Evolutionary conservation across 495 filamentous ascomycete genomes (phyloP).

Genomic region (Rusavskia elegans): DNA sequence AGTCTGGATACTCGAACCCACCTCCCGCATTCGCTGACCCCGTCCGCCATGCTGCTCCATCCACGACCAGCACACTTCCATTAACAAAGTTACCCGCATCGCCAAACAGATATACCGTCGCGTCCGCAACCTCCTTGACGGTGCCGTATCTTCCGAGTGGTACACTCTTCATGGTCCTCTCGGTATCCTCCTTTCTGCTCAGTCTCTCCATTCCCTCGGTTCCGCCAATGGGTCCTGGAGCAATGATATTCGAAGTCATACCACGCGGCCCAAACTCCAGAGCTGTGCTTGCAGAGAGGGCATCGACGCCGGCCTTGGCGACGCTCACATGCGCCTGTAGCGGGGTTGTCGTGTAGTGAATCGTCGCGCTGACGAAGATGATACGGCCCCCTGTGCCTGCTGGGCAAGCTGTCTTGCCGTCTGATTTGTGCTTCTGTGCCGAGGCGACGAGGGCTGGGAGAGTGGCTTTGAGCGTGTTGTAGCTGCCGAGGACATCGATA

Average conservation of each 20-base stretch:
- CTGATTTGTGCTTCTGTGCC: constrained; percentile 40
- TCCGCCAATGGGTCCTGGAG: constrained; percentile 59
- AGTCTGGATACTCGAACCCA: constrained; percentile 42
- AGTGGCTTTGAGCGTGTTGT: constrained; percentile 87
- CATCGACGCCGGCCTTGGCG: constrained; percentile 84
- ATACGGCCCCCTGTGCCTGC: constrained; percentile 63
- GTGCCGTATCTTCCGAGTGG: constrained; percentile 65
- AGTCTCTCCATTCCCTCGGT: constrained; percentile 52
- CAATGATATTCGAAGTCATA: constrained; percentile 75
- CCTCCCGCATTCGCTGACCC: constrained; percentile 19
- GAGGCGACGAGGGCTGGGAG: constrained; percentile 64
- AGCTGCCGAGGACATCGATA: constrained; percentile 87
- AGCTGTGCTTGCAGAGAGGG: constrained; percentile 54
- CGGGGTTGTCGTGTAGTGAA: constrained; percentile 74
- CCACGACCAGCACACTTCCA: constrained; percentile 25
- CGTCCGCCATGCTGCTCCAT: constrained; percentile 56
- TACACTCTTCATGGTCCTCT: constrained; percentile 19
- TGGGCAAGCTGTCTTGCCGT: constrained; percentile 24
- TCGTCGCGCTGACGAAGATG: constrained; percentile 72
- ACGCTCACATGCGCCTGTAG: constrained; percentile 76
- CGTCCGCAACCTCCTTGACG: constrained; percentile 80
- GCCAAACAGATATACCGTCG: constrained; percentile 78
- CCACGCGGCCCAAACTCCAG: constrained; percentile 82
- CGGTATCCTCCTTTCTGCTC: constrained; percentile 21
- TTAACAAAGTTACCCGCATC: constrained; percentile 22